These are phyloP conservation scores for Jatropha multifida DNA, from an alignment of 441 rosid genomes.

Conservation along the genomic window DNA sequence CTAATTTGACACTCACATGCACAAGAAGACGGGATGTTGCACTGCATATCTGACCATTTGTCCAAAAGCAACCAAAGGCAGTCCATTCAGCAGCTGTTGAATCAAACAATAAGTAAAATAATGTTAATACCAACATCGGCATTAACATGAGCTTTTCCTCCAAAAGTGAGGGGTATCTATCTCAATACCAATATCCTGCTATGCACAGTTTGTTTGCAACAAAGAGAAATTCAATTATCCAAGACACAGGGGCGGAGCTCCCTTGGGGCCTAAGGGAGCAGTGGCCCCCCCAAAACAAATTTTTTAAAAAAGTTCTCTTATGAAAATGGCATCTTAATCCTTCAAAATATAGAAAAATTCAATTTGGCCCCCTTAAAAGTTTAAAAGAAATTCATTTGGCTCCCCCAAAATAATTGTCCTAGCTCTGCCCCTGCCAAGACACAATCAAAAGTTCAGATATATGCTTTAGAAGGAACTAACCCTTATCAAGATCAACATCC, in stretches of 20 bases:
- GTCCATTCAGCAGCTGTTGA: slow-evolving; percentile 92
- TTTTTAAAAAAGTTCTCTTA: too few species aligned
- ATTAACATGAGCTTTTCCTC: neutral
- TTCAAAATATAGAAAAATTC: too few species aligned
- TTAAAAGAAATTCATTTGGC: too few species aligned
- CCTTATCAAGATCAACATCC: slow-evolving; percentile 89
- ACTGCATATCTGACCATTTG: slow-evolving; percentile 98
- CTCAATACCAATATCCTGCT: neutral
- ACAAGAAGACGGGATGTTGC: slow-evolving; percentile 96
- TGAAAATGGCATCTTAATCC: too few species aligned
- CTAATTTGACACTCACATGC: slow-evolving; percentile 58
- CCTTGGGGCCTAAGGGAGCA: too few species aligned
- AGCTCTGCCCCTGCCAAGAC: too few species aligned
- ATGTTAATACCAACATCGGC: slow-evolving; percentile 8
- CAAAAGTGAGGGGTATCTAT: neutral
- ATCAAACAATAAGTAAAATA: slow-evolving; percentile 19
- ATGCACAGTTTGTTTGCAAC: neutral
- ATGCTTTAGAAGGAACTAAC: slow-evolving; percentile 39
- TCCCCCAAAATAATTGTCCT: too few species aligned
- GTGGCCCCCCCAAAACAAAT: too few species aligned
- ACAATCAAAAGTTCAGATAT: slow-evolving; percentile 2
- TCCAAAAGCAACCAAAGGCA: slow-evolving; percentile 95
- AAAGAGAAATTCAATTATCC: neutral
- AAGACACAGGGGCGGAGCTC: neutral
- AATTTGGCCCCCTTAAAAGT: too few species aligned